These are phyloP conservation scores for Cytospora chrysosperma DNA, from an alignment of 2,329 filamentous ascomycete genomes.

Conservation along the genomic window DNA sequence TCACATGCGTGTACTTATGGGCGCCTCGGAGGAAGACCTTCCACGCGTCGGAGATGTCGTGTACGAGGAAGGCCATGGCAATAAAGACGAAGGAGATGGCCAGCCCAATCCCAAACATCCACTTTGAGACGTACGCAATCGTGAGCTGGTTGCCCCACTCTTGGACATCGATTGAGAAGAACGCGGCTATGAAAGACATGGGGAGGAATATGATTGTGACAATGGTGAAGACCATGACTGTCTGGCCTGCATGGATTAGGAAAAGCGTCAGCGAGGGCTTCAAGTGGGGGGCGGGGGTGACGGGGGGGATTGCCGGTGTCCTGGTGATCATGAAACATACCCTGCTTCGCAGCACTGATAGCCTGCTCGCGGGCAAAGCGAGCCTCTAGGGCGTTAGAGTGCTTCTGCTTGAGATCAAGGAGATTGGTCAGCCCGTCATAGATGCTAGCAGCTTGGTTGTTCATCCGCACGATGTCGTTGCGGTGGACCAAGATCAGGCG, in stretches of 20 bases:
- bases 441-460: slow-evolving; percentile 58
- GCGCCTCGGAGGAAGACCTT: slow-evolving; percentile 10
- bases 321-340: not conserved
- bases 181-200: slow-evolving; percentile 43
- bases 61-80: slow-evolving; percentile 38
- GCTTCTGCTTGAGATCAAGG: slow-evolving; percentile 67
- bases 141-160: slow-evolving; percentile 43
- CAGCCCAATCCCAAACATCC: slow-evolving; percentile 40
- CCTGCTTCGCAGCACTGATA: slow-evolving; percentile 54
- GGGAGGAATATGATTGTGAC: slow-evolving; percentile 46
- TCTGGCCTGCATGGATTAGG: slow-evolving; percentile 33
- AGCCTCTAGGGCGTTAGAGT: slow-evolving; percentile 66
- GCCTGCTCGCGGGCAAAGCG: slow-evolving; percentile 62
- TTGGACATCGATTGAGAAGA: slow-evolving; percentile 44
- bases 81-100: slow-evolving; percentile 40
- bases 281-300: not conserved
- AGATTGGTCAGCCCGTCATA: slow-evolving; percentile 60
- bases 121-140: slow-evolving; percentile 31
- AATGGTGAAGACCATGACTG: slow-evolving; percentile 46
- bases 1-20: not conserved
- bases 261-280: not conserved
- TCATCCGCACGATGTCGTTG: slow-evolving; percentile 61
- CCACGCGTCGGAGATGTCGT: slow-evolving; percentile 33
- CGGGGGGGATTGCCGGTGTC: not conserved
- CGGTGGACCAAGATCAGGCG: slow-evolving; percentile 56